Evolutionary conservation across 768 basidiomycete species (phyloP).

Genomic region (Russula earlei): DNA sequence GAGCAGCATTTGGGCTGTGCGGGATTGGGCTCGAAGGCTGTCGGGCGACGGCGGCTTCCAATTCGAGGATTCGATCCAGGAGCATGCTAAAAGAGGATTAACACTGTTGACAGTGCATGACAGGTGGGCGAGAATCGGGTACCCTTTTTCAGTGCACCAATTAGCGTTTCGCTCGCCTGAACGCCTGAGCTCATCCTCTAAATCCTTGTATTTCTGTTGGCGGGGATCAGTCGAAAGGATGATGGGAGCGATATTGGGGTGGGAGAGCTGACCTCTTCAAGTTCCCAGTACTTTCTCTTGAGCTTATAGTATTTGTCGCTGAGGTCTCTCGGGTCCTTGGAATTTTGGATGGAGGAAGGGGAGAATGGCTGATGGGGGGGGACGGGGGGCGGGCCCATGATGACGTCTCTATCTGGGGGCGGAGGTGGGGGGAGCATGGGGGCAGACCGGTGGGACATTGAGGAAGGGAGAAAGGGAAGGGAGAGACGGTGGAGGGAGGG

Average conservation of each 20-base stretch:
- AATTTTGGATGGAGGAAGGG: conserved; percentile 24
- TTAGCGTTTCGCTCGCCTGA: conserved; percentile 57
- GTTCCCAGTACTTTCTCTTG: conserved; percentile 56
- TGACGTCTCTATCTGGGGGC: conserved; percentile 39
- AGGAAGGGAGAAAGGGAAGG: conserved; percentile 9
- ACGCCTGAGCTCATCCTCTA: conserved; percentile 43
- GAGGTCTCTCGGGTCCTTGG: conserved; percentile 37
- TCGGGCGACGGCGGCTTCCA: conserved; percentile 36
- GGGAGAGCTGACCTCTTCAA: conserved; percentile 47
- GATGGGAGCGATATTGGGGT: background rate
- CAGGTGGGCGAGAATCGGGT: conserved; percentile 25
- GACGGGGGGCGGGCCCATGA: conserved; percentile 42
- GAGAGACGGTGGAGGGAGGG: conserved; percentile 16
- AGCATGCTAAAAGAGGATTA: conserved; percentile 33
- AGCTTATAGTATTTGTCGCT: conserved; percentile 55
- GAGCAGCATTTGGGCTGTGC: conserved; percentile 19
- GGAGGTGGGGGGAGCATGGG: conserved; percentile 21
- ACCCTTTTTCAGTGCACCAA: conserved; percentile 57
- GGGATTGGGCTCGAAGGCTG: conserved; percentile 22
- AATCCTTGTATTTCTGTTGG: conserved; percentile 50
- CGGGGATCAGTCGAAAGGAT: background rate
- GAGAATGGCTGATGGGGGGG: conserved; percentile 28
- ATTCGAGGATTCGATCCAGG: conserved; percentile 51
- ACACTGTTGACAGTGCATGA: conserved; percentile 11
- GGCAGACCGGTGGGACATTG: conserved; percentile 10